These are phyloP conservation scores for Erodium moschatum DNA, from an alignment of 441 rosid genomes.

Conservation along the genomic window DNA sequence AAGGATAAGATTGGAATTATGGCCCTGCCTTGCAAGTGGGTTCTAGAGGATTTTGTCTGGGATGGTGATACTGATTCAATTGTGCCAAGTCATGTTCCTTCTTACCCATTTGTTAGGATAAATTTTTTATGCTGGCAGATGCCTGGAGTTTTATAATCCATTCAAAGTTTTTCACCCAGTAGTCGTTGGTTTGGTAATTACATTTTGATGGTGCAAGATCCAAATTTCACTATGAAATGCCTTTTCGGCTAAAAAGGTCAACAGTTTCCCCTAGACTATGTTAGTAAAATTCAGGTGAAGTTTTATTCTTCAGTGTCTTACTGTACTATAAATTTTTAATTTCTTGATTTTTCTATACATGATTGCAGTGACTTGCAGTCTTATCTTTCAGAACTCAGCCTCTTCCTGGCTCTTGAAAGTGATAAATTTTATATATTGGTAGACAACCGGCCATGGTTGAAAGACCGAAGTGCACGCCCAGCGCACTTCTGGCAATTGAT, in stretches of 20 bases:
- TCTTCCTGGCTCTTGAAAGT: slow-evolving; percentile 71
- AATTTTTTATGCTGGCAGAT: neutral
- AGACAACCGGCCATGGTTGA: slow-evolving; percentile 85
- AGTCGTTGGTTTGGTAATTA: neutral
- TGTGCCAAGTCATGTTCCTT: neutral
- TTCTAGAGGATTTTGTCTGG: too few relatives aligned
- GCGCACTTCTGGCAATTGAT: slow-evolving; percentile 86
- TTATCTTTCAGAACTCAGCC: slow-evolving; percentile 75
- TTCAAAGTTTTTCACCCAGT: neutral
- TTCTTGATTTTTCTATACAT: slow-evolving; percentile 18
- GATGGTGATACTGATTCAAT: neutral
- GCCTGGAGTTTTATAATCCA: neutral
- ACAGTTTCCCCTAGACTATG: neutral
- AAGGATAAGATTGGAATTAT: too few relatives aligned
- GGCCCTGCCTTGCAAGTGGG: too few relatives aligned
- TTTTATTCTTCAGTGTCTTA: too few relatives aligned
- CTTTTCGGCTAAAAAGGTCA: too few relatives aligned
- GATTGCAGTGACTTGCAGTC: slow-evolving; percentile 88
- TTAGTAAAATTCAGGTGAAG: neutral
- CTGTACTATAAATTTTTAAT: neutral
- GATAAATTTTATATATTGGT: slow-evolving; percentile 73
- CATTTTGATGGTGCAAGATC: too few relatives aligned
- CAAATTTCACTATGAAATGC: too few relatives aligned
- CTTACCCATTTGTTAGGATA: neutral
- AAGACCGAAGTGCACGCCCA: slow-evolving; percentile 47